Evolutionary conservation across 1,284 basidiomycete genomes (phyloP).

Genomic region (Sphaerobolus stellatus): DNA sequence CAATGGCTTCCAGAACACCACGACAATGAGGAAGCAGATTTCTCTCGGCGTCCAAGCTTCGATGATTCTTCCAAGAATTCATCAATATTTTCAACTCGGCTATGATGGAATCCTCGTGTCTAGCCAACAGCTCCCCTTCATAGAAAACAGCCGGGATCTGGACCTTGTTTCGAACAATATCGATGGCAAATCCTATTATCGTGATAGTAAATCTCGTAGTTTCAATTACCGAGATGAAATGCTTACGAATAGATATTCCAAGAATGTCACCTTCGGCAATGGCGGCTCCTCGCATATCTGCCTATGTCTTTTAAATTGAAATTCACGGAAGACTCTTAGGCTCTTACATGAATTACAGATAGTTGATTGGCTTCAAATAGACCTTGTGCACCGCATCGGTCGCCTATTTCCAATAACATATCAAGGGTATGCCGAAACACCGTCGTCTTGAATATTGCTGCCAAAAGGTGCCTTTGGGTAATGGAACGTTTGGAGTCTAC

Average conservation of each 20-base stretch:
- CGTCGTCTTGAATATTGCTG: constrained; percentile 21
- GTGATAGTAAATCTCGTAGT: constrained; percentile 26
- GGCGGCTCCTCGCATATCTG: constrained; percentile 38
- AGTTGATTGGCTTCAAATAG: constrained; percentile 25
- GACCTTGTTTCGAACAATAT: constrained; percentile 38
- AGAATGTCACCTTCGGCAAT: constrained; percentile 57
- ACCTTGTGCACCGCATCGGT: constrained; percentile 28
- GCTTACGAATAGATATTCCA: constrained; percentile 47
- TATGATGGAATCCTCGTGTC: constrained; percentile 35
- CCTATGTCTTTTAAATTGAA: constrained; percentile 21
- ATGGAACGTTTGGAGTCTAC: constrained; percentile 14
- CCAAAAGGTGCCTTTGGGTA: constrained; percentile 29
- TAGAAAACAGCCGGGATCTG: constrained; percentile 25
- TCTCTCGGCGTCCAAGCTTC: constrained; percentile 38
- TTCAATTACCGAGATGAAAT: constrained; percentile 19
- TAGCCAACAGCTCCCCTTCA: constrained; percentile 37
- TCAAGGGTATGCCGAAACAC: constrained; percentile 17
- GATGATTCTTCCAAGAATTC: constrained; percentile 31
- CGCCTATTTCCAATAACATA: constrained; percentile 14
- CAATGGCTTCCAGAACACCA: constrained; percentile 27
- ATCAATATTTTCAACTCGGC: constrained; percentile 14
- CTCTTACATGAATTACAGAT: constrained; percentile 17
- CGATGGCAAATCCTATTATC: constrained; percentile 37
- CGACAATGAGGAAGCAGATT: constrained; percentile 27
- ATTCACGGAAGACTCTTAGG: constrained; percentile 23